Evolutionary conservation across 805 yeast genomes (phyloP).

Genomic region (Candida sphagnicola): DNA sequence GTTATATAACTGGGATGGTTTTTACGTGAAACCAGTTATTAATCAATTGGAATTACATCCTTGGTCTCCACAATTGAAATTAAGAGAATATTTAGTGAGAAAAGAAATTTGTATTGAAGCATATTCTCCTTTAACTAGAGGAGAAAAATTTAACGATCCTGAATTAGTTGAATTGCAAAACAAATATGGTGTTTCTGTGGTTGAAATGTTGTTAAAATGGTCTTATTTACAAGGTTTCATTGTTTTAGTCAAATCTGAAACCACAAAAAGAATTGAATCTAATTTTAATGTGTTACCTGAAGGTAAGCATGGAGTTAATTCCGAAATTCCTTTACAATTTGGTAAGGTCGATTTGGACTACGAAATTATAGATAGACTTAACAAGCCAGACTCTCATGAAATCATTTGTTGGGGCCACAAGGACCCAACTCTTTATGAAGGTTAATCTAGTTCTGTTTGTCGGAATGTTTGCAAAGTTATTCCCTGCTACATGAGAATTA

Average conservation of each 20-base stretch:
- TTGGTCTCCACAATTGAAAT: conserved; percentile 40
- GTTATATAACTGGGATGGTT: conserved; percentile 52
- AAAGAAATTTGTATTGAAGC: conserved; percentile 65
- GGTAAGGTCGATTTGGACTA: conserved; percentile 39
- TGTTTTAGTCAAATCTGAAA: conserved; percentile 66
- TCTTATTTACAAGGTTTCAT: conserved; percentile 66
- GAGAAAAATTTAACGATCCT: conserved; percentile 54
- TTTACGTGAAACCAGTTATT: conserved; percentile 52
- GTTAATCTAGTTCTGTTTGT: conserved; percentile 6
- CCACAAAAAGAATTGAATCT: conserved; percentile 44
- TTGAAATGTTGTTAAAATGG: conserved; percentile 72
- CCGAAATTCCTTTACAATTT: conserved; percentile 10
- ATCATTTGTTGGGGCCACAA: conserved; percentile 26
- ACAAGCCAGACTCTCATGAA: conserved; percentile 33
- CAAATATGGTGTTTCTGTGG: conserved; percentile 46
- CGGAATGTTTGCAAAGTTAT: no score
- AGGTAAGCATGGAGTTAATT: conserved; percentile 16
- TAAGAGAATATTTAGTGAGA: conserved; percentile 55
- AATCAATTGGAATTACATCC: conserved; percentile 75
- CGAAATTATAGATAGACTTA: conserved; percentile 31
- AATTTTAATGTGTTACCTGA: conserved; percentile 52
- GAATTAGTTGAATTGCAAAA: conserved; percentile 46
- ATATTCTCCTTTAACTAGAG: conserved; percentile 74
- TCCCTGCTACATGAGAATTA: no score
- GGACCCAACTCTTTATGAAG: conserved; percentile 29